These are phyloP conservation scores for Yarrowia sp. DNA, from an alignment of 805 yeast species.

Conservation along the genomic window DNA sequence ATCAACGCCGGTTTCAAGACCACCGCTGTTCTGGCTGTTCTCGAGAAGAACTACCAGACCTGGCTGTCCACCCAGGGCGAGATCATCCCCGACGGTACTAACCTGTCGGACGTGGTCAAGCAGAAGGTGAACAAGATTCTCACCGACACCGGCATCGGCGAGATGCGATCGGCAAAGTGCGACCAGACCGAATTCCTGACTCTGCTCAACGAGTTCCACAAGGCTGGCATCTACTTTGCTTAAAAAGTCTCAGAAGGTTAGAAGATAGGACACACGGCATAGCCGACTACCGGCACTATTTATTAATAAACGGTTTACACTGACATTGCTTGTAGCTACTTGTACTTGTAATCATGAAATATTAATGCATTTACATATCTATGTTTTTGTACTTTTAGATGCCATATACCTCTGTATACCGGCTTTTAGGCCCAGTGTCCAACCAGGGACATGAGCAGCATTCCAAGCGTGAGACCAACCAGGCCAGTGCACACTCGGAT, in stretches of 20 bases:
- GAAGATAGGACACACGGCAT: conserved; percentile 4
- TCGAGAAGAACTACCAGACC: conserved; percentile 85
- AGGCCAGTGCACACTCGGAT: conserved; percentile 31
- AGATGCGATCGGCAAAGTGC: conserved; percentile 87
- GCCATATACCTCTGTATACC: neutral
- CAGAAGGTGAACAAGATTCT: conserved; percentile 71
- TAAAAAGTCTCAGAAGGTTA: conserved; percentile 40
- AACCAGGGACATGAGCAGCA: conserved; percentile 59
- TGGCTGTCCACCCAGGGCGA: conserved; percentile 50
- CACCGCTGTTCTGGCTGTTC: conserved; percentile 68
- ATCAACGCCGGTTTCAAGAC: conserved; percentile 90
- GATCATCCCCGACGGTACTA: conserved; percentile 41
- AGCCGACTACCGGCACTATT: conserved; percentile 17
- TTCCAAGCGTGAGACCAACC: conserved; percentile 48
- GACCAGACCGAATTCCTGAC: conserved; percentile 89
- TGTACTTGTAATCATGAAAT: neutral
- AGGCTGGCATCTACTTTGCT: conserved; percentile 95
- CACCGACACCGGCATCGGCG: conserved; percentile 73
- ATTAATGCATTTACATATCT: neutral
- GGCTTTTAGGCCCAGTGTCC: conserved; percentile 61
- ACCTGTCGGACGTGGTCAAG: conserved; percentile 50
- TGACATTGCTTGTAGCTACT: too few relatives aligned
- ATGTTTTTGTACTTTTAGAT: neutral
- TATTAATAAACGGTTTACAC: neutral
- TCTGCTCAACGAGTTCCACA: conserved; percentile 87